Base-by-base conservation (phyloP, 2,329 filamentous ascomycete species). In the Dothistroma pini region DNA sequence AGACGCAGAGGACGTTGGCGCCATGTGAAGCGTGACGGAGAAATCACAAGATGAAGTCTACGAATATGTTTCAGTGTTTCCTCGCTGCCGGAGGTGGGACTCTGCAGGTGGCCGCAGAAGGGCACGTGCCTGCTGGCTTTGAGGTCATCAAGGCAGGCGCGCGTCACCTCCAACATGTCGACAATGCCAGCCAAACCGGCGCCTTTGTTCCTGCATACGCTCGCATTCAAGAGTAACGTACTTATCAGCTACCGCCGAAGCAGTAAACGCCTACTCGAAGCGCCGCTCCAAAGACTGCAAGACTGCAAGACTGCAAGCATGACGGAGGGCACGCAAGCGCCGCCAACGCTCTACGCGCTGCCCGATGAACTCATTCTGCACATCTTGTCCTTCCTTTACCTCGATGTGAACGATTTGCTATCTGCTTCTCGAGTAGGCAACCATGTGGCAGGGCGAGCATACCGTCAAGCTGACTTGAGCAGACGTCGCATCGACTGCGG, bases 401-500 rank as follows among this genome's bases (percentile, higher is more conserved):
- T 81, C 51, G 75, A 81, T 58, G 73, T 80, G 16, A 74, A 77
- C n/a, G 79, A 81, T 60, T 74, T 81, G 19, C 74, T 80, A 54
- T 68, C 74, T 57, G 65, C 75, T 41, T 76, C 77, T 35, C 75
- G 79, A 62, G 76, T 78, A 70, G 71, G 41, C 50, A 41, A 25
- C 11, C 29, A 25, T 29, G 54, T 31, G 53, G 35, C 49, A 19
- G 25, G 22, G 50, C 34, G 25, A n/a, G 41, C 32, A 11, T 16
- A 19, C 32, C n/a, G 29, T 52, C 16, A 35, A 47, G 63, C 61
- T 63, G 34, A 65, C 55, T 31, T 41, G 19, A 14, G 58, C 71
- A 88, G 86, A 83, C 83, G 44, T 87, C 80, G 62, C 87, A 83
- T 70, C 82, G 81, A 62, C 80, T 91, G 56, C 85, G 87, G 65